These are phyloP conservation scores for Meyerozyma guilliermondii DNA, from an alignment of 1,139 yeast species.

Conservation along the genomic window DNA sequence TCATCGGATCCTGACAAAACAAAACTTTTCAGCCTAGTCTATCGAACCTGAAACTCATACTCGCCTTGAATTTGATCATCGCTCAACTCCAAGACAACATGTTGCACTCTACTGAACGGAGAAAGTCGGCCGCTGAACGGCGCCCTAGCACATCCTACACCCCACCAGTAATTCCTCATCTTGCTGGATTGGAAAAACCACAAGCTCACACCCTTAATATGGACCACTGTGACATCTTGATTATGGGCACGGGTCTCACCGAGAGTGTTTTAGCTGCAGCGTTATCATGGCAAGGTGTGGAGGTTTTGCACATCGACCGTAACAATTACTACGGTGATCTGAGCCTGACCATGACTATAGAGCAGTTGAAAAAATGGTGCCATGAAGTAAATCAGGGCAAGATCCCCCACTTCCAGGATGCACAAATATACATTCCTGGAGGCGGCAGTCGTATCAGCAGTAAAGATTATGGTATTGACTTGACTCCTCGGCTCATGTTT, in stretches of 20 bases:
- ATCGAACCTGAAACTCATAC: too few relatives aligned
- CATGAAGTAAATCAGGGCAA: slow-evolving; percentile 49
- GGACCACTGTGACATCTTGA: slow-evolving; percentile 77
- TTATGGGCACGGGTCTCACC: slow-evolving; percentile 87
- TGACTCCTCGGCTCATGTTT: slow-evolving; percentile 84
- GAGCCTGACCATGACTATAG: slow-evolving; percentile 78
- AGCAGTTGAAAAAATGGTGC: slow-evolving; percentile 81
- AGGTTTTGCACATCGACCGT: slow-evolving; percentile 81
- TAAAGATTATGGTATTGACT: slow-evolving; percentile 79
- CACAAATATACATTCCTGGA: slow-evolving; percentile 68
- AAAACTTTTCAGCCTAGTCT: too few relatives aligned
- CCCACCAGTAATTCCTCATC: slow-evolving; percentile 66
- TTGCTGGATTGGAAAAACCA: slow-evolving; percentile 74
- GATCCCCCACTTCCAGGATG: slow-evolving; percentile 51
- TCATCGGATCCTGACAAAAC: too few relatives aligned
- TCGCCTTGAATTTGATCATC: too few relatives aligned
- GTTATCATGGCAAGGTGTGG: slow-evolving; percentile 92
- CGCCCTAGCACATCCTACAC: slow-evolving; percentile 54
- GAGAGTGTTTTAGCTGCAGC: slow-evolving; percentile 92
- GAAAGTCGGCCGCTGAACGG: slow-evolving; percentile 71
- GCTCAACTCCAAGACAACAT: too few relatives aligned
- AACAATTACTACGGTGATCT: slow-evolving; percentile 85
- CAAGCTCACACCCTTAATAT: slow-evolving; percentile 42
- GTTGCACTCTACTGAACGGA: slow-evolving; percentile 31
- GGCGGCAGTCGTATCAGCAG: slow-evolving; percentile 49